Conservation (phyloP, 108 stramenopile genomes). For the Chaetoceros muelleri region DNA sequence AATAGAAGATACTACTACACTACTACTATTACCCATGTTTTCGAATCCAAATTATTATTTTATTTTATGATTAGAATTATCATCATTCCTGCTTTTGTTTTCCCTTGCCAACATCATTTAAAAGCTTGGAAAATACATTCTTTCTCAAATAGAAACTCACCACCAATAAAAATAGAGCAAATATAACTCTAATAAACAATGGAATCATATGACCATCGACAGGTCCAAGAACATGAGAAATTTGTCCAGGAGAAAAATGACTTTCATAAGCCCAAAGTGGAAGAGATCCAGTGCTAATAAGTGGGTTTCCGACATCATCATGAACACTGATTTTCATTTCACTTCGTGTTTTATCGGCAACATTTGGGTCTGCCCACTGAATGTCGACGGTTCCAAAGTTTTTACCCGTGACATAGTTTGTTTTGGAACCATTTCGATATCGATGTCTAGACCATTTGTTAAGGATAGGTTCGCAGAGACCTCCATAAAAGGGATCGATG, state of each 20-base stretch:
- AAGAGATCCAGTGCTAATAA: neutral
- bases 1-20: too few species aligned
- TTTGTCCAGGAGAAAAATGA: neutral
- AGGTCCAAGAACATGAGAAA: neutral
- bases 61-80: too few species aligned
- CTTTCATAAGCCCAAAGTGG: neutral
- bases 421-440: neutral
- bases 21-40: too few species aligned
- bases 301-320: neutral
- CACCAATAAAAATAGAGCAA: neutral
- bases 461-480: slow-evolving; percentile 49
- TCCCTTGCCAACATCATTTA: too few species aligned
- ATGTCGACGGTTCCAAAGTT: slow-evolving; percentile 64
- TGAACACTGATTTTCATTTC: neutral
- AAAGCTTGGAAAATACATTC: neutral
- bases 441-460: slow-evolving; percentile 33
- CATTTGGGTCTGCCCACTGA: slow-evolving; percentile 28
- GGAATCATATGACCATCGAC: neutral
- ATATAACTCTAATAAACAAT: neutral
- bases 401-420: slow-evolving; percentile 28
- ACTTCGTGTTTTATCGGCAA: neutral
- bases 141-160: neutral
- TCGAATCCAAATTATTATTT: too few species aligned
- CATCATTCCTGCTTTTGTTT: too few species aligned
- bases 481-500: slow-evolving; percentile 48